These are phyloP conservation scores for Stellera chamaejasme DNA, from an alignment of 345 rosid species.

Conservation along the genomic window DNA sequence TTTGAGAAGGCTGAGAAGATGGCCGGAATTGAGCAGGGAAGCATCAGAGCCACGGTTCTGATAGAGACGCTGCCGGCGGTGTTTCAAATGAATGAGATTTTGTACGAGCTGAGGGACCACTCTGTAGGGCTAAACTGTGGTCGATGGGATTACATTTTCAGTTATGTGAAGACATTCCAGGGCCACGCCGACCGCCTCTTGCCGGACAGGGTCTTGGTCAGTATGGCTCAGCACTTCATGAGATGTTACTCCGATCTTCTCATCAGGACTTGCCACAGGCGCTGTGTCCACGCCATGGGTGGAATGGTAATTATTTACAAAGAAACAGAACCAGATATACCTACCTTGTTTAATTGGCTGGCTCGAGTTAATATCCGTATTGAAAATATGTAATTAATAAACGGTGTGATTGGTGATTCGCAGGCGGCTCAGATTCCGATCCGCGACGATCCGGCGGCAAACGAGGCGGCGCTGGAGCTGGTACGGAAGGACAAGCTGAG, in stretches of 20 bases:
- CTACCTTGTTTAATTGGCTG: not conserved
- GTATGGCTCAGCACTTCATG: conserved; percentile 95
- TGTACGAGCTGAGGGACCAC: conserved; percentile 78
- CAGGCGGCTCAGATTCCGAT: conserved; percentile 98
- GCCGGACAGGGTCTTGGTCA: conserved; percentile 75
- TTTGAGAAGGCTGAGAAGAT: conserved; percentile 83
- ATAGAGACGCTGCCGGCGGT: conserved; percentile 91
- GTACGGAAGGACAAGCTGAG: conserved; percentile 88
- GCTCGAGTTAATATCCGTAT: too few species aligned
- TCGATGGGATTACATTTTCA: conserved; percentile 94
- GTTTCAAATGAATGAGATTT: conserved; percentile 92
- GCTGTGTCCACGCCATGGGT: conserved; percentile 94
- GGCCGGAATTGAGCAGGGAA: conserved; percentile 78
- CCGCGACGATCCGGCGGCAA: conserved; percentile 68
- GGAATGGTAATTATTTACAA: conserved; percentile 69
- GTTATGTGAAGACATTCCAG: conserved; percentile 92
- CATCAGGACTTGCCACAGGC: conserved; percentile 75
- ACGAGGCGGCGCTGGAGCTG: conserved; percentile 71
- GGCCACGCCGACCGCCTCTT: conserved; percentile 71
- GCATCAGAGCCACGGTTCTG: conserved; percentile 78
- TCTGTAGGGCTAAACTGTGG: conserved; percentile 89
- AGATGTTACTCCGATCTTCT: conserved; percentile 89
- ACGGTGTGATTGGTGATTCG: conserved; percentile 6
- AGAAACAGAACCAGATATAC: not conserved
- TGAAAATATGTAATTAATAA: not conserved